phyloP scores from a whole-genome alignment of 2,329 filamentous ascomycete species.

The Exophiala sp. region DNA sequence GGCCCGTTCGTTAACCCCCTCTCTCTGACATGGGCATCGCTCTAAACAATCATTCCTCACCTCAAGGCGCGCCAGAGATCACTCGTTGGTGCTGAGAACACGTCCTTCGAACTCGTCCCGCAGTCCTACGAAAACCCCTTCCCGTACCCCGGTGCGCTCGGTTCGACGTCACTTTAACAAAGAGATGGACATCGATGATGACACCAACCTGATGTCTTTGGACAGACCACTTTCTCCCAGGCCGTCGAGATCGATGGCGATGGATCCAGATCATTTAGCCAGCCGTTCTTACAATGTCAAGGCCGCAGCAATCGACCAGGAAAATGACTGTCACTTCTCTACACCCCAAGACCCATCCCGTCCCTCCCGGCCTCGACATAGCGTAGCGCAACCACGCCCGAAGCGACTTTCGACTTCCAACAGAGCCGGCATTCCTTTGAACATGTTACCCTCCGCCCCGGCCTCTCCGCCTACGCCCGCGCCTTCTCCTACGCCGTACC shows the following conservation, averaged over 20 bases:
- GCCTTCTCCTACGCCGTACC: constrained; percentile 59
- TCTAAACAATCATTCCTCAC: not conserved
- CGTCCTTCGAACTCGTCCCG: not conserved
- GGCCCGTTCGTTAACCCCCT: constrained; percentile 2
- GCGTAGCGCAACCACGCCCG: constrained; percentile 29
- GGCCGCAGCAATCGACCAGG: constrained; percentile 31
- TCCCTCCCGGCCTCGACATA: constrained; percentile 31
- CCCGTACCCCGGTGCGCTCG: constrained; percentile 2
- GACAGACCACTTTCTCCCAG: constrained; percentile 27
- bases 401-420: constrained; percentile 26
- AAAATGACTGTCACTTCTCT: constrained; percentile 32
- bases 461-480: constrained; percentile 63
- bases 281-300: constrained; percentile 15
- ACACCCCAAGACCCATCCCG: constrained; percentile 32
- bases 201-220: constrained; percentile 10
- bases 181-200: constrained; percentile 22
- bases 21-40: constrained; percentile 18
- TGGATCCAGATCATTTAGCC: constrained; percentile 25
- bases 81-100: constrained; percentile 15
- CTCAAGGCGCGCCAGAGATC: constrained; percentile 5
- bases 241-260: constrained; percentile 21
- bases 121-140: not conserved
- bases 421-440: constrained; percentile 49
- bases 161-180: constrained; percentile 1
- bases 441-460: constrained; percentile 58